These are phyloP conservation scores for Pseudogymnoascus sp. DNA, from an alignment of 2,329 filamentous ascomycete genomes.

Conservation along the genomic window DNA sequence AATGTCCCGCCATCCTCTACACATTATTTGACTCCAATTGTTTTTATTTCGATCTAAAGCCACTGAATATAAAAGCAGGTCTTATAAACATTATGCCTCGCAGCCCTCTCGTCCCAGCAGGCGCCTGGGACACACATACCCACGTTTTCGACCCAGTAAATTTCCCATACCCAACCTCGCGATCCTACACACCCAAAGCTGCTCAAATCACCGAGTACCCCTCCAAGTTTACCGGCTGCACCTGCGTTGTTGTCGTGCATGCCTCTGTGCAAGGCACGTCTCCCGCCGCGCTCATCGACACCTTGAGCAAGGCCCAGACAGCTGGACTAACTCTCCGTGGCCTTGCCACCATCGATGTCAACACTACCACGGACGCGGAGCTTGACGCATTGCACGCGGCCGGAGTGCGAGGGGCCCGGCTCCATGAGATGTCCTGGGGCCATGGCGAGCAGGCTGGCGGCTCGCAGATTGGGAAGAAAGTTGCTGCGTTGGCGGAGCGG, in stretches of 20 bases:
- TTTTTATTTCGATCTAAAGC: not conserved
- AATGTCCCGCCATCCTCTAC: not conserved
- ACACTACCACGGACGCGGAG: slow-evolving; percentile 20
- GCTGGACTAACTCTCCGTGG: slow-evolving; percentile 69
- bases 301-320: slow-evolving; percentile 36
- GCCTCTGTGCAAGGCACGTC: slow-evolving; percentile 23
- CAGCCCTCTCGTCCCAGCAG: slow-evolving; percentile 4
- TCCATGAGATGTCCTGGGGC: slow-evolving; percentile 24
- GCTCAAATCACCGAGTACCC: slow-evolving; percentile 22
- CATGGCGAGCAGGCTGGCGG: slow-evolving; percentile 18
- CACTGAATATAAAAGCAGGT: not conserved
- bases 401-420: slow-evolving; percentile 21
- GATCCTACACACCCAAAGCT: slow-evolving; percentile 23
- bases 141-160: slow-evolving; percentile 21
- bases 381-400: slow-evolving; percentile 21
- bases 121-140: slow-evolving; percentile 20
- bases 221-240: slow-evolving; percentile 17
- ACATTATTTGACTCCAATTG: too few species aligned
- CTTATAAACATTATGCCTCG: not conserved
- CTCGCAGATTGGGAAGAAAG: slow-evolving; percentile 16
- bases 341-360: slow-evolving; percentile 81
- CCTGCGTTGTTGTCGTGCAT: slow-evolving; percentile 23
- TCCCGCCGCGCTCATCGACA: slow-evolving; percentile 20
- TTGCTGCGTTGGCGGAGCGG: slow-evolving; percentile 15
- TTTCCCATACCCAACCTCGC: slow-evolving; percentile 17